Percentiles rank a stretch among this genome's conserved stretches.
Evolutionary conservation across 441 rosid species (phyloP).

Genomic region (Populus hybrid): DNA sequence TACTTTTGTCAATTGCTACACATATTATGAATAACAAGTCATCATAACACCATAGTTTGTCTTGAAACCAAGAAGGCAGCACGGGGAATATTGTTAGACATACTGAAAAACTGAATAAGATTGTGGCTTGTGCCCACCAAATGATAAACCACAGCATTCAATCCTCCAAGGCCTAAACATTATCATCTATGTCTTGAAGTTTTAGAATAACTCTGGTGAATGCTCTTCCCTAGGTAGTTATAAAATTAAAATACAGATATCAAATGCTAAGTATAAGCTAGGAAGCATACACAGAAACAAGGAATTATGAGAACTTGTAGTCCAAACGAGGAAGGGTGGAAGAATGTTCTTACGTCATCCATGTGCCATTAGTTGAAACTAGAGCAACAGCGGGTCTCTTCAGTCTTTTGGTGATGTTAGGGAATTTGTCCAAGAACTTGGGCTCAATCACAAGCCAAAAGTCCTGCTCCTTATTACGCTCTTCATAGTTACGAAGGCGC

Average conservation of each 20-base stretch:
- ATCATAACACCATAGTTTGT: not conserved
- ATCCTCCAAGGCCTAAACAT: not conserved
- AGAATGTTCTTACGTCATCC: conserved; percentile 74
- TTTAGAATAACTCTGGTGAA: not conserved
- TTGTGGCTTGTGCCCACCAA: not conserved
- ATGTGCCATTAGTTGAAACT: conserved; percentile 81
- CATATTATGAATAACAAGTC: not conserved
- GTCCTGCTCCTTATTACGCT: conserved; percentile 57
- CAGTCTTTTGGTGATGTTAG: conserved; percentile 66
- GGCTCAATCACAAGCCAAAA: conserved; percentile 96
- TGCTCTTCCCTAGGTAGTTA: not conserved
- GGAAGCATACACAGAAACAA: not conserved
- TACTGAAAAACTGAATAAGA: not conserved
- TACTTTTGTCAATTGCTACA: not conserved
- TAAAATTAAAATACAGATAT: not conserved
- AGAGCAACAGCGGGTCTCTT: conserved; percentile 93
- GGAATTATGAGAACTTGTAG: not conserved
- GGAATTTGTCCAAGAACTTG: conserved; percentile 79
- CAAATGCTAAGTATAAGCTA: not conserved
- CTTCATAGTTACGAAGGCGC: conserved; percentile 64
- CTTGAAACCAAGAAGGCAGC: not conserved
- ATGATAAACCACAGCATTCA: not conserved
- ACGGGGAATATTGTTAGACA: not conserved
- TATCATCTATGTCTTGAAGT: no score
- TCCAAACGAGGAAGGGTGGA: not conserved